Conservation (phyloP, 1,284 basidiomycete genomes). For the Rhodotorula sp. region DNA sequence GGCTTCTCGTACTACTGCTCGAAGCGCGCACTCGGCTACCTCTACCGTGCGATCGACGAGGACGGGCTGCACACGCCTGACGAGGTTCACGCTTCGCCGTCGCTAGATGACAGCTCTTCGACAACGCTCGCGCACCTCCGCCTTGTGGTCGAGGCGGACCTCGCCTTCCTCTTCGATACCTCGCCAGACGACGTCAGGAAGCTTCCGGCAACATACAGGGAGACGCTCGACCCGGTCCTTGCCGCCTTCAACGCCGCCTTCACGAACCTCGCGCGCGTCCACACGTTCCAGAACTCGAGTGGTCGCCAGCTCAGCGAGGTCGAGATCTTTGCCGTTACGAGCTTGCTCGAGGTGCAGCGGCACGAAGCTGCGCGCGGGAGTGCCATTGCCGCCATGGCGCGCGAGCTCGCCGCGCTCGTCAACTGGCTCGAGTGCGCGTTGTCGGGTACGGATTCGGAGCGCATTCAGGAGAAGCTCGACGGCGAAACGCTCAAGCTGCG, state of each 20-base stretch:
- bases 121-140: not conserved
- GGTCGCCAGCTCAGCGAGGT: constrained; percentile 32
- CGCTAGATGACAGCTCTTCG: not conserved
- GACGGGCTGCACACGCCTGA: constrained; percentile 19
- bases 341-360: constrained; percentile 16
- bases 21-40: constrained; percentile 33
- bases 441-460: not conserved
- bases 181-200: not conserved
- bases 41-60: constrained; percentile 38
- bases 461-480: not conserved
- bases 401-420: constrained; percentile 3
- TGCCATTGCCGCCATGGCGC: constrained; percentile 1
- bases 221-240: not conserved
- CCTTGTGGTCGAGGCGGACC: constrained; percentile 1
- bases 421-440: constrained; percentile 13
- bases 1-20: constrained; percentile 35
- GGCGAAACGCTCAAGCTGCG: constrained; percentile 2
- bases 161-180: constrained; percentile 8
- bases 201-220: not conserved
- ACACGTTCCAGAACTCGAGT: constrained; percentile 14
- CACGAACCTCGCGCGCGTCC: constrained; percentile 23
- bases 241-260: constrained; percentile 23
- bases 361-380: constrained; percentile 7
- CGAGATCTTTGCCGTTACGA: constrained; percentile 37
- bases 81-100: not conserved